Base-by-base conservation (phyloP, 768 basidiomycete genomes). In the Suillus occidentalis region DNA sequence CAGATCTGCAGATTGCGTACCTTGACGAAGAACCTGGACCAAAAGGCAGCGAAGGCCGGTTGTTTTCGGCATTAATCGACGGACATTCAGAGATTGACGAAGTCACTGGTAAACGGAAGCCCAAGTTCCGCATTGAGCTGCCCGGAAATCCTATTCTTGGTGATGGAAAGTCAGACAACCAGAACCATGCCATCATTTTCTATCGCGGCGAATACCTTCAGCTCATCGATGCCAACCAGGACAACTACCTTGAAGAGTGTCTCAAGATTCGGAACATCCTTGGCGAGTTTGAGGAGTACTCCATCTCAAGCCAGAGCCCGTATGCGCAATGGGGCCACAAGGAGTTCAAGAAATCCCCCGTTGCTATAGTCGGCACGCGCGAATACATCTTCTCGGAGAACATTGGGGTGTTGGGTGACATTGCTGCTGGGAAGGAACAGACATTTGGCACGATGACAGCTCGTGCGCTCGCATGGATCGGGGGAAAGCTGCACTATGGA, bases 341-440 rank as follows among this genome's bases (percentile, higher is more conserved):
- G 77, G 94, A 97, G 73, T 96, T 97, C 78, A 83, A 81, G 66
- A 93, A 89, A 73, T 81, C 90, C 31, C 97, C 97, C 22, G 95
- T 99, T 64, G 97, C 97, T 37, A 99, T 99, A 75, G 87, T 99
- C 67, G 97, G 97, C 72, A 97, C 97, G 6, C 89, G 97, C 76
- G 97, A 99, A 80, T 99, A 99, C 80, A 98, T 99, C 74, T 99
- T 99, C 83, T 99, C 97, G 61, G 97, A 99, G 82, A 99, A 99
- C 76, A 99, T 99, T 71, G 97, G 97, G 83, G 94, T 99, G 42
- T 85, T 99, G 66, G 97, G 97, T 77, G 97, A 99, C 76, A 95
- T 99, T 68, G 97, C 97, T 56, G 97, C 97, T 65, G 97, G 97
- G 59, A 99, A 99, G 83, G 97, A 99, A 80, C 97, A 99, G 80